These are phyloP conservation scores for Brassica nigra DNA, from an alignment of 345 rosid genomes.

Conservation along the genomic window DNA sequence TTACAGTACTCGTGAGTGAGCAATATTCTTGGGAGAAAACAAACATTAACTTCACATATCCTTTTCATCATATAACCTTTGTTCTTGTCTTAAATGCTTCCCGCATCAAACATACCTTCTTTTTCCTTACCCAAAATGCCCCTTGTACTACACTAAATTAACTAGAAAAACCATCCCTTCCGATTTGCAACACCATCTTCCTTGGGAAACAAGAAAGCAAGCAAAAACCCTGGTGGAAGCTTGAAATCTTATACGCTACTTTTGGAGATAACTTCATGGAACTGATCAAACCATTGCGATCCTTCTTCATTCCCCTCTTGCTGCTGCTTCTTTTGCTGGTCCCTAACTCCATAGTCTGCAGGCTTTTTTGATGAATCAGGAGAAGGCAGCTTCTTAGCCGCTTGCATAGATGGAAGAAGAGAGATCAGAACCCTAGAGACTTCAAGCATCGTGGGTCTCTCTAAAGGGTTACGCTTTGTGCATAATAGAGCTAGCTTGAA, in stretches of 20 bases:
- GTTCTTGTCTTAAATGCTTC: slow-evolving; percentile 27
- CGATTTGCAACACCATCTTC: slow-evolving; percentile 9
- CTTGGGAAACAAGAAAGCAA: slow-evolving; percentile 19
- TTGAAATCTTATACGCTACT: slow-evolving; percentile 50
- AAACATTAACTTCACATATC: slow-evolving; percentile 38
- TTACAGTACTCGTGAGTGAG: slow-evolving; percentile 39
- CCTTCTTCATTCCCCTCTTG: slow-evolving; percentile 34
- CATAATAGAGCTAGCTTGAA: slow-evolving; percentile 83
- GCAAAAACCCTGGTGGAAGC: slow-evolving; percentile 5
- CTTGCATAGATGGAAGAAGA: slow-evolving; percentile 55
- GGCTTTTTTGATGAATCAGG: slow-evolving; percentile 50
- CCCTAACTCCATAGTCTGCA: slow-evolving; percentile 44
- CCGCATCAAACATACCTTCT: slow-evolving; percentile 5
- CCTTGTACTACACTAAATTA: slow-evolving; percentile 24
- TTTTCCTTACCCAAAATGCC: slow-evolving; percentile 28
- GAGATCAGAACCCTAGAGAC: slow-evolving; percentile 73
- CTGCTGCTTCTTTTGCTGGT: slow-evolving; percentile 5
- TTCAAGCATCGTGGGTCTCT: slow-evolving; percentile 91
- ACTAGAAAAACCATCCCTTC: slow-evolving; percentile 8
- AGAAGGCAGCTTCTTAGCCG: slow-evolving; percentile 42
- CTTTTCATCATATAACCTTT: slow-evolving; percentile 20
- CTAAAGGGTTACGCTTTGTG: slow-evolving; percentile 67
- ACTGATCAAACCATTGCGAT: slow-evolving; percentile 70
- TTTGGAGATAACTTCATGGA: slow-evolving; percentile 68
- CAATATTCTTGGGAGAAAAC: slow-evolving; percentile 33